Evolutionary conservation across 1,284 basidiomycete genomes (phyloP), one percentile per base, ranked within the genome.

Genomic region (Athelia psychrophila): DNA sequence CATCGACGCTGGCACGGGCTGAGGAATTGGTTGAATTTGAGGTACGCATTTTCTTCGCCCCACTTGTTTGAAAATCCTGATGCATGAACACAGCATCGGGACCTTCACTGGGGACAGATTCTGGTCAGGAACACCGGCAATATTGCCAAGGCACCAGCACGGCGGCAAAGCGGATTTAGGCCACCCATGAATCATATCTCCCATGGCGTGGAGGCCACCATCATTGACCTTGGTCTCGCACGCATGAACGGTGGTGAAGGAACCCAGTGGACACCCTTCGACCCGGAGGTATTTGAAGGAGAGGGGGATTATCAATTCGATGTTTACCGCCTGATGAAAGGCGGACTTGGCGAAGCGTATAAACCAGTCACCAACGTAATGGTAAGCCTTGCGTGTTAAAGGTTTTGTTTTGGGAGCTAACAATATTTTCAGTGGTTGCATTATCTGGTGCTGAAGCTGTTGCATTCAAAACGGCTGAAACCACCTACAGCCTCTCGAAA

Each of bases 31-130:
- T 86, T 13, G 76, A 80, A 18, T 98, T 99, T 58, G 96, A 99
- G 81, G 95, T 95, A 57, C 58, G 77, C 27, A 30, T 58, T 48
- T 20, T 35, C 38, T 16, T 27, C 50, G n/a, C n/a, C n/a, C n/a
- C n/a, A n/a, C n/a, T 23, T 19, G 18, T 19, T 16, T 44, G 20
- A 6, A 9, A 47, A 30, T 35, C 3, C 30, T 36, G 47, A 23
- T 33, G 23, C 33, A 10, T 5, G 15, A 30, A 42, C 38, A 27
- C 64, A 97, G 92, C 97, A 99, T 70, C 93, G 96, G 18, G 96
- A 99, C 68, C 78, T 99, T 32, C 96, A 99, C 64, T 94, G 94
- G 84, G 96, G 96, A n/a, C 97, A 99, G 68, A 89, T 99, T 47
- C 80, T 99, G 10, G 83, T 99, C 46, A 84, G 83, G 59, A 76